Percentiles rank a stretch among this genome's conserved stretches.
phyloP scores from a whole-genome alignment of 2,329 filamentous ascomycete genomes.

The Colletotrichum paranaense region DNA sequence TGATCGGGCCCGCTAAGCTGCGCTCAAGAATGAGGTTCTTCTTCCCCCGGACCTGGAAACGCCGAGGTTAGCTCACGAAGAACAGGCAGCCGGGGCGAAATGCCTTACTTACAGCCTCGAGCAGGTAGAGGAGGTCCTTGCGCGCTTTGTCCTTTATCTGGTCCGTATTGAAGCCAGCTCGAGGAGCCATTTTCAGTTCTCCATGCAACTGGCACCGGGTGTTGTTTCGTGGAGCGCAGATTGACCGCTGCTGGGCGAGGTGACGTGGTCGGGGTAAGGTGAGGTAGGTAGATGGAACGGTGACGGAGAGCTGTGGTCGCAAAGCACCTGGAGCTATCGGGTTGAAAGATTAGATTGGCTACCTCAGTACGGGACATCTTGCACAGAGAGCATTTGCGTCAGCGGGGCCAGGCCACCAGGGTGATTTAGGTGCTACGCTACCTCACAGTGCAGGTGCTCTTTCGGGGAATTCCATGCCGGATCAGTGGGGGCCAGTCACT shows the following conservation, averaged over 20 bases:
- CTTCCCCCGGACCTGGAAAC: constrained; percentile 88
- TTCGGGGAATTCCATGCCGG: not conserved
- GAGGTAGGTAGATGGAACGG: not conserved
- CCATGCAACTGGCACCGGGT: constrained; percentile 49
- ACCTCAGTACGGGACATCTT: constrained; percentile 14
- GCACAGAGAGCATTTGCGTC: constrained; percentile 19
- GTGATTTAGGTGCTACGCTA: not conserved
- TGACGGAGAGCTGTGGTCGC: not conserved
- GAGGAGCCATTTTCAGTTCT: constrained; percentile 75
- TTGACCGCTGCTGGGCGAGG: constrained; percentile 27
- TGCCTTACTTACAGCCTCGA: constrained; percentile 86
- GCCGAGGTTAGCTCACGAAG: constrained; percentile 18
- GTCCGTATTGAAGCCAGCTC: constrained; percentile 77
- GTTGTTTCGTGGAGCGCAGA: constrained; percentile 12
- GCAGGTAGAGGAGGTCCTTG: constrained; percentile 88
- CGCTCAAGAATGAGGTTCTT: constrained; percentile 97
- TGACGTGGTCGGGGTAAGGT: not conserved
- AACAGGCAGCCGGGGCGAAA: not conserved
- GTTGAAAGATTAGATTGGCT: constrained; percentile 17
- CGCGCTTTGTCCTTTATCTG: constrained; percentile 85
- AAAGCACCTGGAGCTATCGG: constrained; percentile 15
- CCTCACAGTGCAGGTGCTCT: not conserved
- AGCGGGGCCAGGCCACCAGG: constrained; percentile 16
- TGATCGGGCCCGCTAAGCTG: constrained; percentile 88
- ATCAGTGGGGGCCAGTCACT: not conserved